Conservation (phyloP, 805 yeast species). For the Zygosaccharomyces pseudorouxii region DNA sequence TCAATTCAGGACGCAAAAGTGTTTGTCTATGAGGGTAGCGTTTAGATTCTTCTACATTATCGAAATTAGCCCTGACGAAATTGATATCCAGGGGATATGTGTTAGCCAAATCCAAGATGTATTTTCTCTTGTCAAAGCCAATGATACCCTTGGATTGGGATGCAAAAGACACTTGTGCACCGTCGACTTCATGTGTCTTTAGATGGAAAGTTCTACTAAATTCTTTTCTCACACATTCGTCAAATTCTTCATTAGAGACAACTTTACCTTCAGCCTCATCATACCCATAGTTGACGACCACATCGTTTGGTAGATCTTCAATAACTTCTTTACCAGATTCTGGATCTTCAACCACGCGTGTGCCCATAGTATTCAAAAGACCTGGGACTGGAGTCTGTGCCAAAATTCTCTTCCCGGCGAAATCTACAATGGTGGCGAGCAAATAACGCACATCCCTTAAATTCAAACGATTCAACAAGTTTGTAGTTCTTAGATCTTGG, state of each 20-base stretch:
- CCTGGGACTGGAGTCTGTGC: slow-evolving; percentile 98
- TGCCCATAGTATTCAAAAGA: slow-evolving; percentile 39
- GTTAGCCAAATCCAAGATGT: slow-evolving; percentile 78
- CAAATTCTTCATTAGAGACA: slow-evolving; percentile 49
- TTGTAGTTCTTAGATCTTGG: slow-evolving; percentile 74
- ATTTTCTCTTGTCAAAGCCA: slow-evolving; percentile 82
- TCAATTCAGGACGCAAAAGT: slow-evolving; percentile 78
- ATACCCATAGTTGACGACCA: slow-evolving; percentile 68
- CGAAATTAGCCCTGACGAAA: slow-evolving; percentile 58
- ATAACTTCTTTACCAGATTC: slow-evolving; percentile 40
- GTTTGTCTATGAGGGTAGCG: slow-evolving; percentile 81
- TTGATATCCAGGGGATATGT: slow-evolving; percentile 79
- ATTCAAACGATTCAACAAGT: slow-evolving; percentile 62
- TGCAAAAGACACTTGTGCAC: slow-evolving; percentile 55
- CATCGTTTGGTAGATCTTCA: slow-evolving; percentile 35
- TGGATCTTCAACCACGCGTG: slow-evolving; percentile 37
- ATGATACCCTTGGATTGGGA: slow-evolving; percentile 77
- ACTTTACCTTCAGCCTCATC: slow-evolving; percentile 55
- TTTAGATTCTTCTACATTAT: slow-evolving; percentile 36
- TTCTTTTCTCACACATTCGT: slow-evolving; percentile 46
- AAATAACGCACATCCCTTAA: slow-evolving; percentile 60
- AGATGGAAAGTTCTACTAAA: slow-evolving; percentile 75
- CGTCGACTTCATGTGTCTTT: slow-evolving; percentile 55
- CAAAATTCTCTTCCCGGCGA: slow-evolving; percentile 78
- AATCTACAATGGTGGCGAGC: slow-evolving; percentile 84